Evolutionary conservation across 140 eudicot genomes (phyloP), one percentile per base, ranked within the genome.

Genomic region (Stevia rebaudiana): DNA sequence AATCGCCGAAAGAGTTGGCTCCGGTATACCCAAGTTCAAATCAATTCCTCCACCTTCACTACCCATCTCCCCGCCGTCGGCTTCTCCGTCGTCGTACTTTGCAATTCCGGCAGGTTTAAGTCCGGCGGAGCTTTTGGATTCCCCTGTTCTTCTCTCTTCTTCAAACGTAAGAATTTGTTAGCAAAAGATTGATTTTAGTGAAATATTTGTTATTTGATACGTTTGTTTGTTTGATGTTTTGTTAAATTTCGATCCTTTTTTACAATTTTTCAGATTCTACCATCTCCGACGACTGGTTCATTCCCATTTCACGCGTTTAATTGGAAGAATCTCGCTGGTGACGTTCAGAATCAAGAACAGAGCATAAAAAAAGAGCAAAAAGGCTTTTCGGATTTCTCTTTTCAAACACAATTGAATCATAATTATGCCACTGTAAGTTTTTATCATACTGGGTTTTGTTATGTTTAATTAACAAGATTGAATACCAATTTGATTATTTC

Each of bases 21-120:
- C 94, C 5, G 96, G 90, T 0, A 73, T 82, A 4, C 96, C 96
- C 0, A 88, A 88, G 59, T 88, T 88, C 80, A 88, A 88, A 75
- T 84, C 96, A 0, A 18, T 78, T 17, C 96, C 94, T 6, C 95
- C 95, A 6, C 95, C 94, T 42, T 84, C 89, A 2, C 74, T 84
- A 0, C 96, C 96, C 15, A 28, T 84, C 2, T 84, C 94, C 22
- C 86, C 94, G 1, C 90, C 87, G 8, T 40, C 83, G 8, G 13
- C 69, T 22, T 80, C 94, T 1, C 88, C 88, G 4, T 80, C 96
- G 16, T 85, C 97, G 11, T 81, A 82, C 74, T 89, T 89, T 7
- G 69, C 91, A 22, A 83, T 89, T 30, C 95, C 97, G 19, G 86
- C 88, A 1, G 97, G 95, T 3, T 36, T 86, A 30, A 78, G 80